These are phyloP conservation scores for Murraya koenigii DNA, from an alignment of 345 rosid species.

Conservation along the genomic window DNA sequence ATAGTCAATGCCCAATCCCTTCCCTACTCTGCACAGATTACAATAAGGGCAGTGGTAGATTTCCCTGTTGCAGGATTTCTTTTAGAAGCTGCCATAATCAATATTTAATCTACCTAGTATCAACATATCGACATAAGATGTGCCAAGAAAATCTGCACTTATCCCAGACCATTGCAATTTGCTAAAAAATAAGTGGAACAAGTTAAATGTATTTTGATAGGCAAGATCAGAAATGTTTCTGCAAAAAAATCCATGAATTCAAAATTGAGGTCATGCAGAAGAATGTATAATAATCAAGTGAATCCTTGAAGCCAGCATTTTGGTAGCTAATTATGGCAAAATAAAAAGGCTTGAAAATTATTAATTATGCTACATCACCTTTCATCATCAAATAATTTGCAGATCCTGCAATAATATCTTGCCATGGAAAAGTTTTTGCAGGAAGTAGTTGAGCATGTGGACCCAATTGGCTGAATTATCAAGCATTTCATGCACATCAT, in stretches of 20 bases:
- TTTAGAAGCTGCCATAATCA: slow-evolving; percentile 14
- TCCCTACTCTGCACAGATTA: slow-evolving; percentile 83
- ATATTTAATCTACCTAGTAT: background rate
- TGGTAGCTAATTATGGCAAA: background rate
- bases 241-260: slow-evolving; percentile 7
- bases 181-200: no score
- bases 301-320: background rate
- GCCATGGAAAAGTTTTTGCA: slow-evolving; percentile 65
- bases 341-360: background rate
- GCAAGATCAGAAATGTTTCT: slow-evolving; percentile 6
- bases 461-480: slow-evolving; percentile 58
- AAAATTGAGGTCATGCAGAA: background rate
- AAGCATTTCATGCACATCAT: slow-evolving; percentile 95
- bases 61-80: slow-evolving; percentile 48
- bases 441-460: slow-evolving; percentile 48
- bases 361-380: slow-evolving; percentile 41
- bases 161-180: background rate
- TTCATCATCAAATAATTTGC: slow-evolving; percentile 70
- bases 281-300: background rate
- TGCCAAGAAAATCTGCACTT: background rate
- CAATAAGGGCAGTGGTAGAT: slow-evolving; percentile 89
- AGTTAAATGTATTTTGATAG: no score
- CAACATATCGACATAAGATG: background rate
- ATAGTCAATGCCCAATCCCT: slow-evolving; percentile 75
- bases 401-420: slow-evolving; percentile 74